Evolutionary conservation across 2,329 filamentous ascomycete genomes (phyloP).

Genomic region (Cladosporium sp.): DNA sequence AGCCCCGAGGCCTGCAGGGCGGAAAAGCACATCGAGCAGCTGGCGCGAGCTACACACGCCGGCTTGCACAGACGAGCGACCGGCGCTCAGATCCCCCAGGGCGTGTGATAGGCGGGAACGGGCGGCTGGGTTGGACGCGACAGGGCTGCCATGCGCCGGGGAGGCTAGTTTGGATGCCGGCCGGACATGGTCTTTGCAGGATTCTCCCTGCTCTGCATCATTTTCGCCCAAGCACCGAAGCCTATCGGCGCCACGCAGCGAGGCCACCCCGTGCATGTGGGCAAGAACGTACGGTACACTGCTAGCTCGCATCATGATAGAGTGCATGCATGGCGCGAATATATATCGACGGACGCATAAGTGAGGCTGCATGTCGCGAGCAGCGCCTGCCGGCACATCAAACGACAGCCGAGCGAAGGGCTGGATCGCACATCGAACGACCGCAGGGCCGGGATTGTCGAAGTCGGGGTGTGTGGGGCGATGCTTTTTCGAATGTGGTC

Average conservation of each 20-base stretch:
- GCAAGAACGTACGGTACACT: neutral
- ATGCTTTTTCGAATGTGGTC: conserved; percentile 2
- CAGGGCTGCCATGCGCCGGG: neutral
- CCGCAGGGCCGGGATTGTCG: neutral
- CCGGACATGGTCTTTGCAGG: conserved; percentile 4
- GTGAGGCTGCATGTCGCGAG: neutral
- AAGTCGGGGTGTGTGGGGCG: conserved; percentile 1
- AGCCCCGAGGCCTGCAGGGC: neutral
- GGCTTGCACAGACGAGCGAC: neutral
- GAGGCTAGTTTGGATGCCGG: conserved; percentile 6
- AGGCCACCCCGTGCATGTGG: neutral
- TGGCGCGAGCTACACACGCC: neutral
- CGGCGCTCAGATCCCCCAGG: neutral
- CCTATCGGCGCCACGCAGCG: neutral
- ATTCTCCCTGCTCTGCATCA: conserved; percentile 2
- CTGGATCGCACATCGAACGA: conserved; percentile 6
- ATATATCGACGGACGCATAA: neutral
- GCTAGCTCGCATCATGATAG: neutral
- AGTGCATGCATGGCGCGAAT: neutral
- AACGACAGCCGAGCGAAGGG: conserved; percentile 6
- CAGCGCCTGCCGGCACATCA: conserved; percentile 3
- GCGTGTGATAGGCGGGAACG: neutral
- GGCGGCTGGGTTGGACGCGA: neutral
- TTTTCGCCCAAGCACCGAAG: neutral
- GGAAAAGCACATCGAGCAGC: neutral